Evolutionary conservation across 768 basidiomycete species (phyloP).

Genomic region (Lentinula sp.): DNA sequence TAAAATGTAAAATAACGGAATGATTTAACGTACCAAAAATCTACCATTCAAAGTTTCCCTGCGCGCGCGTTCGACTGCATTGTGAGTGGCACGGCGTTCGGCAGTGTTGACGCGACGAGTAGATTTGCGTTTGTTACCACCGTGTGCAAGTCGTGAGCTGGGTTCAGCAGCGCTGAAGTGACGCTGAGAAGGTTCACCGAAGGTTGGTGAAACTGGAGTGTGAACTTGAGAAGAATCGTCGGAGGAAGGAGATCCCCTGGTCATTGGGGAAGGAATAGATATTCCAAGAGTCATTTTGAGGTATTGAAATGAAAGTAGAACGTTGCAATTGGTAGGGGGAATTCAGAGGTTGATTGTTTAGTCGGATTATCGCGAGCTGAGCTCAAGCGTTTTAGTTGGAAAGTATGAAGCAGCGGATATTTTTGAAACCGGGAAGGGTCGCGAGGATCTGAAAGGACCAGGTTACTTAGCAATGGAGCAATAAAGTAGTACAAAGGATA

Average conservation of each 20-base stretch:
- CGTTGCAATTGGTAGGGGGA: constrained; percentile 26
- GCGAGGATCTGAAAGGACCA: constrained; percentile 59
- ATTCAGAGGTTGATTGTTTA: constrained; percentile 16
- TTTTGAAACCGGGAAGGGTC: constrained; percentile 86
- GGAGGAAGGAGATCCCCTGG: constrained; percentile 33
- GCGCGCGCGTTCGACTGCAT: constrained; percentile 92
- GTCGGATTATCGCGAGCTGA: constrained; percentile 45
- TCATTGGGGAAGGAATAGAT: constrained; percentile 30
- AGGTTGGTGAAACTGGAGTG: constrained; percentile 37
- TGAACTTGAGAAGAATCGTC: constrained; percentile 35
- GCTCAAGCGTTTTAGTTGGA: constrained; percentile 57
- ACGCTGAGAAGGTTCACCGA: constrained; percentile 27
- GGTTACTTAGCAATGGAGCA: background rate
- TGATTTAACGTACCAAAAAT: constrained; percentile 62
- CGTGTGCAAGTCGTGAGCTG: constrained; percentile 10
- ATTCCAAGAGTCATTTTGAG: constrained; percentile 33
- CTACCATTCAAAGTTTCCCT: constrained; percentile 90
- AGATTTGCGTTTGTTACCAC: constrained; percentile 63
- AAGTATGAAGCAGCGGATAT: constrained; percentile 35
- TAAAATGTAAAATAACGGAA: background rate
- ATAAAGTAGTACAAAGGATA: background rate
- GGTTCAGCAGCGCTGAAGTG: constrained; percentile 15
- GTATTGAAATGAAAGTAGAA: constrained; percentile 23
- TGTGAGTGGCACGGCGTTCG: constrained; percentile 93
- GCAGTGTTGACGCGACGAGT: constrained; percentile 91